Evolutionary conservation across 331 rosid genomes (phyloP).

Genomic region (Erythrophleum ivorense): DNA sequence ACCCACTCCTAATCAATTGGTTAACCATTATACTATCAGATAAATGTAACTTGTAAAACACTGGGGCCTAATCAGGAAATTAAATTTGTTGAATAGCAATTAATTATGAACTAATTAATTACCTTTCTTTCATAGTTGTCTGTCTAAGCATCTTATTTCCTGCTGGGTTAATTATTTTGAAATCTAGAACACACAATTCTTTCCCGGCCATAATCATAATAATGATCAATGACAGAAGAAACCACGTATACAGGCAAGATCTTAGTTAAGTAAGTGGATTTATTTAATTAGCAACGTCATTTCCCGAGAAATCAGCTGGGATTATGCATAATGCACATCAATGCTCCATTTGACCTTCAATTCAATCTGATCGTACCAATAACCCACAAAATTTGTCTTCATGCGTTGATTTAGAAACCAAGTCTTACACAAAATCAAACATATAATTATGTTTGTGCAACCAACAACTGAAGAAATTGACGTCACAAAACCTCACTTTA

Average conservation of each 20-base stretch:
- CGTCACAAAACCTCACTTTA: constrained; percentile 13
- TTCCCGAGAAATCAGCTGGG: neutral
- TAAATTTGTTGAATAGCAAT: neutral
- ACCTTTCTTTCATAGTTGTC: no score
- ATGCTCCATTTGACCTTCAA: constrained; percentile 29
- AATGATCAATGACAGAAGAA: constrained; percentile 24
- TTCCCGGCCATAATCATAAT: neutral
- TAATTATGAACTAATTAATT: neutral
- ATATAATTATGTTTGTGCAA: constrained; percentile 30
- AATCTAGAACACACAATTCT: constrained; percentile 1
- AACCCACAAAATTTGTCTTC: constrained; percentile 45
- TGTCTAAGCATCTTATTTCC: no score
- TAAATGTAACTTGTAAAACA: neutral
- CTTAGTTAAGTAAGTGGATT: neutral
- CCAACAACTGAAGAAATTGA: constrained; percentile 4
- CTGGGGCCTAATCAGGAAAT: neutral
- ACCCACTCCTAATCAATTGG: neutral
- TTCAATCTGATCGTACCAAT: constrained; percentile 32
- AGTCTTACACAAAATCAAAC: constrained; percentile 35
- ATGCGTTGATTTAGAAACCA: constrained; percentile 30
- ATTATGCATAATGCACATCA: constrained; percentile 8
- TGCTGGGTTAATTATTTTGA: neutral
- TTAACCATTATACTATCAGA: neutral
- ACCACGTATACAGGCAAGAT: neutral
- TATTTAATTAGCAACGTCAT: neutral